Evolutionary conservation across 1,284 basidiomycete genomes (phyloP), one percentile per base, ranked within the genome.

Genomic region (Apiotrichum montevideense): DNA sequence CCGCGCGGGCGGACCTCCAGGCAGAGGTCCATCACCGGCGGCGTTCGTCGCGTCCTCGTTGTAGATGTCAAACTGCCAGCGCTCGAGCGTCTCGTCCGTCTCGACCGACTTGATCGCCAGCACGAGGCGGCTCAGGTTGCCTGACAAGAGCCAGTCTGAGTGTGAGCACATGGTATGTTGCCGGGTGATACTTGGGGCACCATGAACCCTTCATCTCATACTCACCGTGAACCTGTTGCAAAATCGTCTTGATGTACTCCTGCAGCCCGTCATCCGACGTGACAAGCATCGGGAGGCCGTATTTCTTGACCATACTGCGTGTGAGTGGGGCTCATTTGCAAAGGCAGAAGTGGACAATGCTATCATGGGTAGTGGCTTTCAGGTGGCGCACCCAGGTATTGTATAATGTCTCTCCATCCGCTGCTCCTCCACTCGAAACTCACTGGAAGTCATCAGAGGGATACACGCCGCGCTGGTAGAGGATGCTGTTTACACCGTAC

Each of bases 51-150:
- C 54, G 40, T 79, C 78, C 62, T 82, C 79, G 46, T 94, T 82
- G 68, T 93, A 87, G 68, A 99, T 83, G 77, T 98, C 93, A 75
- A 99, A 98, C 55, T 97, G 93, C 96, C 96, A 99, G 62, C 96
- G 83, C 76, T 99, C 96, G 51, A 97, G 82, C 1, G 94, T 89
- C 59, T 87, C 86, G 47, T 90, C 83, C 14, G 90, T 87, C 69
- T 98, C 95, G 71, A 94, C 91, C 34, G 91, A 89, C 62, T 98
- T 90, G 75, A 99, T 96, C 10, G 90, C 95, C 14, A 98, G 84
- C 1, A 98, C 95, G 1, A 98, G 82, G 61, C 97, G 88, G 1
- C 88, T 92, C 35, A 98, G 87, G 33, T 88, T 85, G 3, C 92
- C 90, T 5, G 86, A 87, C 56, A 97, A 79, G 35, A 99, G 84